Evolutionary conservation across 306 rosid species (phyloP).

Genomic region (Quercus glauca): DNA sequence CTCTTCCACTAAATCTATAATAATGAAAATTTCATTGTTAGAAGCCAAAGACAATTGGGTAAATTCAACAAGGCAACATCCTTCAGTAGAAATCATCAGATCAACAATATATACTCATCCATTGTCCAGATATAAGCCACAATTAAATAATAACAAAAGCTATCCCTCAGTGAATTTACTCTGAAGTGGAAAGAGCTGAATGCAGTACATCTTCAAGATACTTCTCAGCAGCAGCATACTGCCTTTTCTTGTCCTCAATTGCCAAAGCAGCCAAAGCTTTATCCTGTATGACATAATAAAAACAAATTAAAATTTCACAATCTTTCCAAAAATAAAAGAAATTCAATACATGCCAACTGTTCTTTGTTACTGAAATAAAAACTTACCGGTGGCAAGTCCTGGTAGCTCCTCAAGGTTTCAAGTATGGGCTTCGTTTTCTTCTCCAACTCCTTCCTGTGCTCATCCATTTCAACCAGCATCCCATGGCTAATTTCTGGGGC

Average conservation of each 20-base stretch:
- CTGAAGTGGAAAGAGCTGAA: conserved; percentile 68
- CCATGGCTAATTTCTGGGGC: conserved; percentile 86
- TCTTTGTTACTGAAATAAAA: not conserved
- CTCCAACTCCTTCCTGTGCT: conserved; percentile 84
- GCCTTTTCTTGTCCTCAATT: conserved; percentile 95
- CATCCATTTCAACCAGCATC: conserved; percentile 80
- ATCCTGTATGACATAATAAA: conserved; percentile 51
- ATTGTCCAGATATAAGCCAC: not conserved
- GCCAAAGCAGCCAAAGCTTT: conserved; percentile 97
- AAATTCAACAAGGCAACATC: not conserved
- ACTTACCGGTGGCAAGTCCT: conserved; percentile 87
- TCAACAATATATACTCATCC: conserved; percentile 10
- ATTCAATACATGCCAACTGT: not conserved
- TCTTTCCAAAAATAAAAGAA: not conserved
- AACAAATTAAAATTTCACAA: conserved; percentile 7
- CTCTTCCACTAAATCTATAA: not conserved
- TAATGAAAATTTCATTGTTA: not conserved
- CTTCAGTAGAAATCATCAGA: not conserved
- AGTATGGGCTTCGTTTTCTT: conserved; percentile 94
- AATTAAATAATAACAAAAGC: not conserved
- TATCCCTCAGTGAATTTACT: conserved; percentile 24
- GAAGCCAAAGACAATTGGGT: not conserved
- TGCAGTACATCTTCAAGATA: conserved; percentile 89
- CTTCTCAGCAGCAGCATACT: conserved; percentile 88
- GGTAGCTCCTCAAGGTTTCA: conserved; percentile 87